Percentiles rank a stretch among this genome's conserved stretches.
Evolutionary conservation across 2,329 filamentous ascomycete species (phyloP).

Genomic region (Botryotinia calthae): DNA sequence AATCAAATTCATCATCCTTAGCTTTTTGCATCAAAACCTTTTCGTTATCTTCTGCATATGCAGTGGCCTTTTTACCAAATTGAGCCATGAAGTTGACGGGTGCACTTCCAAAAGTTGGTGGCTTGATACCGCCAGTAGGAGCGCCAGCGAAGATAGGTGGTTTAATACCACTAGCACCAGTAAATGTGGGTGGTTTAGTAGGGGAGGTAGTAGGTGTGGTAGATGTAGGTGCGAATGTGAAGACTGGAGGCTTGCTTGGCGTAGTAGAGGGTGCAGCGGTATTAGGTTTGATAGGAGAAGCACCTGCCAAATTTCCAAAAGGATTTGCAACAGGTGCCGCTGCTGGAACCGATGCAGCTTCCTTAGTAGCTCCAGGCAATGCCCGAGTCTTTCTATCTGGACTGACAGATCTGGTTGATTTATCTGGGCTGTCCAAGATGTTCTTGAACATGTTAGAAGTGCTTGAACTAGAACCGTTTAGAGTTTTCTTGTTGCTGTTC

Average conservation of each 20-base stretch:
- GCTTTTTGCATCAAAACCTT: slow-evolving; percentile 32
- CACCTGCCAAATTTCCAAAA: slow-evolving; percentile 31
- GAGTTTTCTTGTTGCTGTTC: slow-evolving; percentile 27
- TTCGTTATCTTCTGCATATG: slow-evolving; percentile 30
- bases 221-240: slow-evolving; percentile 3
- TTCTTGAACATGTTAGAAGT: slow-evolving; percentile 38
- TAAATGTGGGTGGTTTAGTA: slow-evolving; percentile 22
- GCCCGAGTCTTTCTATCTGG: slow-evolving; percentile 29
- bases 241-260: slow-evolving; percentile 7
- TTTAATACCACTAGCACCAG: slow-evolving; percentile 12
- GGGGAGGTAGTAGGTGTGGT: slow-evolving; percentile 14
- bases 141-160: slow-evolving; percentile 13
- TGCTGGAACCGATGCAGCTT: slow-evolving; percentile 12
- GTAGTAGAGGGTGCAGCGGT: slow-evolving; percentile 8
- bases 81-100: slow-evolving; percentile 32
- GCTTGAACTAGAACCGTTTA: slow-evolving; percentile 32
- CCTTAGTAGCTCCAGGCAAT: slow-evolving; percentile 16
- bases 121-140: slow-evolving; percentile 26
- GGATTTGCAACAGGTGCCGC: slow-evolving; percentile 34
- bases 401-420: slow-evolving; percentile 21
- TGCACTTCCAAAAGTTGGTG: slow-evolving; percentile 31
- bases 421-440: slow-evolving; percentile 34
- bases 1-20: slow-evolving; percentile 36
- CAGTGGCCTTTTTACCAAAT: slow-evolving; percentile 28
- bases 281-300: slow-evolving; percentile 24